These are phyloP conservation scores for Actinidia arguta DNA, from an alignment of 179 eudicot species.

Conservation along the genomic window DNA sequence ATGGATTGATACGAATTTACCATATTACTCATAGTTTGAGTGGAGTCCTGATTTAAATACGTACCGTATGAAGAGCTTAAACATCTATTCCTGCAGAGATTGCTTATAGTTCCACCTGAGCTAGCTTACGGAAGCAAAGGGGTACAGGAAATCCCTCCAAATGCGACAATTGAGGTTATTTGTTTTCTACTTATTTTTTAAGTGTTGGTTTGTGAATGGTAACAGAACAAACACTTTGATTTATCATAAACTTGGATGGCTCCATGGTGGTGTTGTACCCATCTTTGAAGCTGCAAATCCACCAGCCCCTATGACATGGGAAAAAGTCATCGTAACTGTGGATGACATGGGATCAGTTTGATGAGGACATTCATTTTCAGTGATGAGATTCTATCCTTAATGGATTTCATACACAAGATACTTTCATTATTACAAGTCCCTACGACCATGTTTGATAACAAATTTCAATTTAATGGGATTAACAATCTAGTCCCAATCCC, in stretches of 20 bases:
- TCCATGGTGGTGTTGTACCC: too few relatives aligned
- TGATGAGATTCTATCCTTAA: neutral
- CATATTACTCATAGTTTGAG: neutral
- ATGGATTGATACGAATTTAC: too few relatives aligned
- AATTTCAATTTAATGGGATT: too few relatives aligned
- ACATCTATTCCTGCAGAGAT: constrained; percentile 48
- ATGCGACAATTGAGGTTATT: constrained; percentile 90
- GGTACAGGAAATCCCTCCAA: constrained; percentile 99
- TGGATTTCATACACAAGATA: neutral
- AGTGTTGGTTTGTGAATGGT: neutral
- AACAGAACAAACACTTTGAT: too few relatives aligned
- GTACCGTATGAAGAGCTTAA: neutral
- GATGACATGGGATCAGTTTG: neutral
- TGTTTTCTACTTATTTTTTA: neutral
- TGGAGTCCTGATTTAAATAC: neutral
- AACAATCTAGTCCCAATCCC: too few relatives aligned
- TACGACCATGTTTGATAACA: too few relatives aligned
- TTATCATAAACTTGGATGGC: too few relatives aligned
- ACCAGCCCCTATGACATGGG: too few relatives aligned
- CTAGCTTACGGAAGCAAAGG: constrained; percentile 97
- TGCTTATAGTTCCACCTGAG: constrained; percentile 91
- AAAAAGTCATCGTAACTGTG: too few relatives aligned
- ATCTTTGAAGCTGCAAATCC: too few relatives aligned
- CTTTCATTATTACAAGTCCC: neutral
- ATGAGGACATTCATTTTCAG: neutral